Conservation (phyloP, 2,329 filamentous ascomycete species). For the Ascosphaera acerosa region DNA sequence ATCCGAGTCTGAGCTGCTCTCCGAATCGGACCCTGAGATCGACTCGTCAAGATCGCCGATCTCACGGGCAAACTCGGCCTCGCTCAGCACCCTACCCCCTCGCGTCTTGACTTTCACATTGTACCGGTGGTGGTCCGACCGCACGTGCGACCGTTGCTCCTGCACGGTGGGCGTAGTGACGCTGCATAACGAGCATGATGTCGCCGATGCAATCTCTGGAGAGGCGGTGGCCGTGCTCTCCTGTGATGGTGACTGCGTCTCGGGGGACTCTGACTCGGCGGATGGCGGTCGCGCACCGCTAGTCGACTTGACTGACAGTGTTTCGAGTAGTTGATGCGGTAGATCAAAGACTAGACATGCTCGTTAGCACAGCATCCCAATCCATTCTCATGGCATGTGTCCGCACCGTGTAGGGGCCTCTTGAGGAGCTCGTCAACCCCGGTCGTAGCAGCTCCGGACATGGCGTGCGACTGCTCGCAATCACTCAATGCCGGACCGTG, state of each 20-base stretch:
- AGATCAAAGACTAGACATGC: conserved; percentile 48
- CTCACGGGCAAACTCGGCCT: conserved; percentile 65
- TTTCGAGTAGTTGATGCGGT: conserved; percentile 44
- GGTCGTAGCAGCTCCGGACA: no score
- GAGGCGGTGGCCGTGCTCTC: conserved; percentile 8
- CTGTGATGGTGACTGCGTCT: conserved; percentile 8
- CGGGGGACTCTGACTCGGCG: conserved; percentile 5
- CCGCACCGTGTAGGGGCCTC: conserved; percentile 25
- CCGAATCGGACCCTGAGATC: conserved; percentile 50
- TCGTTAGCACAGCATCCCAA: not conserved
- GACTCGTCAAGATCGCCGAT: conserved; percentile 78
- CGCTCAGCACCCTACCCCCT: conserved; percentile 43
- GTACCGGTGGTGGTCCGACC: conserved; percentile 79
- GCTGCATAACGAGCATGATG: conserved; percentile 58
- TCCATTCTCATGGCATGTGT: not conserved
- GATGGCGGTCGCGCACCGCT: conserved; percentile 8
- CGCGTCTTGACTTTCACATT: conserved; percentile 82
- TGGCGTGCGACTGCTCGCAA: no score
- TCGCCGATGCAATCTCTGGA: conserved; percentile 28
- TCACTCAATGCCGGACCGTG: no score
- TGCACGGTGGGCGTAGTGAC: conserved; percentile 44
- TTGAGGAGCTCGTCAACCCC: conserved; percentile 19
- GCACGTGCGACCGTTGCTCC: conserved; percentile 66
- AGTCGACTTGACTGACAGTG: conserved; percentile 33
- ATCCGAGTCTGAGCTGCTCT: conserved; percentile 38